Evolutionary conservation across 2,329 filamentous ascomycete genomes (phyloP), one percentile per base, ranked within the genome.

Genomic region (Fusarium vanettenii): DNA sequence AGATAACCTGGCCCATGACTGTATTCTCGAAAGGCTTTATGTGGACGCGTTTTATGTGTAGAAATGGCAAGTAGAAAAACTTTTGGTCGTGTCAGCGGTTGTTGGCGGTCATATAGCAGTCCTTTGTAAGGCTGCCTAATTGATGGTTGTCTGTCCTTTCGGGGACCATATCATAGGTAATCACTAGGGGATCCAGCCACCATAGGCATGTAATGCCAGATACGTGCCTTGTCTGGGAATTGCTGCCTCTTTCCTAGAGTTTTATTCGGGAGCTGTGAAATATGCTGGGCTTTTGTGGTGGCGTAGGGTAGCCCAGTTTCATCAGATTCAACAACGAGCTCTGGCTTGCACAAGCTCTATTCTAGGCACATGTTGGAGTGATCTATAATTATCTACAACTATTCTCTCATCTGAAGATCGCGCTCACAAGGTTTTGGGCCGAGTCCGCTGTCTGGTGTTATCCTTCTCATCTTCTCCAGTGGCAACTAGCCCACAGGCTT

Each of bases 1-100:
- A 72, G 9, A 72, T 0, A 8, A 25, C 16, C 2, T 43, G 56
- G 20, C 70, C 70, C 60, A 67, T 71, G 33, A 13, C 20, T 59
- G 1, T 52, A 13, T 31, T 20, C 11, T 11, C 18, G 13, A 52
- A 7, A 1, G 3, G 20, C 4, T 2, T 13, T 18, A 31, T 14
- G 6, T 10, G 8, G 18, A 1, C 7, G 16, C 14, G 6, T 6
- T 13, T 14, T 8, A 20, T n/a, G 10, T 6, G n/a, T 52, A 11
- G 5, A 2, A 4, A n/a, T 52, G 48, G 11, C 6, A 52, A 20
- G 27, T 20, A n/a, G 14, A 5, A 14, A 50, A 27, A 6, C 1
- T 3, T 50, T 27, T 6, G 45, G 25, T 29, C 6, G 29, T 52
- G 6, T n/a, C 27, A 29, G 48, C 16, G 27, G 48, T 4, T 29